These are phyloP conservation scores for Eucalyptus regnans DNA, from an alignment of 345 rosid genomes.

Conservation along the genomic window DNA sequence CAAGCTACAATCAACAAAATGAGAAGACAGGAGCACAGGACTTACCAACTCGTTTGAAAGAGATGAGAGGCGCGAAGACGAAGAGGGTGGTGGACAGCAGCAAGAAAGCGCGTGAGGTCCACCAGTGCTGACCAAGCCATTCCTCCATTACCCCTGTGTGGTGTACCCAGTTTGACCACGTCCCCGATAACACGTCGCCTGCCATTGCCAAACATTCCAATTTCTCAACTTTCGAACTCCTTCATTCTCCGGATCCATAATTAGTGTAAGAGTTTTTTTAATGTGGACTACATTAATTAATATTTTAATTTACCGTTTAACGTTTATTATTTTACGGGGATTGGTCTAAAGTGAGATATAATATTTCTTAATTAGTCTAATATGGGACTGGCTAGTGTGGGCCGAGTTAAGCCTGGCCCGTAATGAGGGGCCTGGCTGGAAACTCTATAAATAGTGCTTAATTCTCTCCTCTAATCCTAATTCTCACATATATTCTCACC, in stretches of 20 bases:
- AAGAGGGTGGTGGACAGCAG: slow-evolving; percentile 34
- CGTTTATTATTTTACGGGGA: too few relatives aligned
- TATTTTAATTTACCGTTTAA: too few relatives aligned
- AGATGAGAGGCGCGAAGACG: slow-evolving; percentile 50
- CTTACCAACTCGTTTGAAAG: slow-evolving; percentile 53
- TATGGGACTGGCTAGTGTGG: too few relatives aligned
- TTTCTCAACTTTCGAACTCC: neutral
- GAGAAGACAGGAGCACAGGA: neutral
- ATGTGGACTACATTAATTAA: too few relatives aligned
- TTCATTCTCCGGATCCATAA: neutral
- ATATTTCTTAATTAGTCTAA: too few relatives aligned
- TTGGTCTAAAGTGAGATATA: too few relatives aligned
- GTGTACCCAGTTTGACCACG: slow-evolving; percentile 24
- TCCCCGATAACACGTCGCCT: slow-evolving; percentile 63
- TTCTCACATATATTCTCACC: too few relatives aligned
- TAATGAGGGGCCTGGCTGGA: too few relatives aligned
- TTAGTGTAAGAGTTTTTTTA: too few relatives aligned
- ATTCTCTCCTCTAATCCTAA: too few relatives aligned
- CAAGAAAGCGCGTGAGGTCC: slow-evolving; percentile 37
- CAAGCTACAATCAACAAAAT: neutral
- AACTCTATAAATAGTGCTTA: too few relatives aligned
- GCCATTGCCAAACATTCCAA: neutral
- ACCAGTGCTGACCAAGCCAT: slow-evolving; percentile 53
- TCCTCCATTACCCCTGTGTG: slow-evolving; percentile 45
- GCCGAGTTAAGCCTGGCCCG: too few relatives aligned